A percentile compares a stretch with the other conserved stretches of the same genome.
phyloP scores from a whole-genome alignment of 352 stramenopile species.

The Peronospora destructor region DNA sequence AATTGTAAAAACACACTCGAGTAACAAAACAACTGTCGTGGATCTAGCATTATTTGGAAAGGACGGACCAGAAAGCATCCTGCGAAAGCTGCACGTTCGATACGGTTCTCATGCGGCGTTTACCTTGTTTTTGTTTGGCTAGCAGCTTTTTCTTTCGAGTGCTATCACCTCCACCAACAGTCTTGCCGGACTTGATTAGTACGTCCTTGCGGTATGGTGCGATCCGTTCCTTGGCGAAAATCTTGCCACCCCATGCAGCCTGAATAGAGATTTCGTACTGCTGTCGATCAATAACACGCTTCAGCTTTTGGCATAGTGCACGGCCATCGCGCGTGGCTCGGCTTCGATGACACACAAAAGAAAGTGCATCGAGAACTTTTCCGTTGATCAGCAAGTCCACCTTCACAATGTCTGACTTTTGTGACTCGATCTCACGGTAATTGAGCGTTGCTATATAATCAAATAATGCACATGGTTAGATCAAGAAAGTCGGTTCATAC shows the following conservation, averaged over 20 bases:
- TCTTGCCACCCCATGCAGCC: constrained; percentile 90
- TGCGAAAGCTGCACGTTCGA: constrained; percentile 95
- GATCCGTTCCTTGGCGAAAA: constrained; percentile 97
- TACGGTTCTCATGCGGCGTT: constrained; percentile 95
- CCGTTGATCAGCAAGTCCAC: constrained; percentile 93
- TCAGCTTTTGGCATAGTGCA: constrained; percentile 91
- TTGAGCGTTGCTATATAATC: constrained; percentile 81
- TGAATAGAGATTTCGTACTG: constrained; percentile 99
- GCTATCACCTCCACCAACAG: constrained; percentile 93
- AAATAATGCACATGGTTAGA: constrained; percentile 5
- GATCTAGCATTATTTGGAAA: constrained; percentile 74
- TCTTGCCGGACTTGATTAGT: constrained; percentile 93
- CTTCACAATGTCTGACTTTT: constrained; percentile 91
- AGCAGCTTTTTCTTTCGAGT: constrained; percentile 98
- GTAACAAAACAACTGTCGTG: neutral
- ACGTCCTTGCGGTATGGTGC: constrained; percentile 95
- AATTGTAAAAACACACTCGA: neutral
- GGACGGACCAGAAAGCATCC: constrained; percentile 96
- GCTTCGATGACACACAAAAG: constrained; percentile 93
- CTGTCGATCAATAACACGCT: constrained; percentile 94
- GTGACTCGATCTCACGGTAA: constrained; percentile 88
- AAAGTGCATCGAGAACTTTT: constrained; percentile 93
- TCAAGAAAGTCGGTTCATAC: neutral
- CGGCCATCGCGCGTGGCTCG: constrained; percentile 75
- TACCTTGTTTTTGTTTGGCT: constrained; percentile 99